Conservation (phyloP, 139 green algal genomes). For the Micromonas pusilla region DNA sequence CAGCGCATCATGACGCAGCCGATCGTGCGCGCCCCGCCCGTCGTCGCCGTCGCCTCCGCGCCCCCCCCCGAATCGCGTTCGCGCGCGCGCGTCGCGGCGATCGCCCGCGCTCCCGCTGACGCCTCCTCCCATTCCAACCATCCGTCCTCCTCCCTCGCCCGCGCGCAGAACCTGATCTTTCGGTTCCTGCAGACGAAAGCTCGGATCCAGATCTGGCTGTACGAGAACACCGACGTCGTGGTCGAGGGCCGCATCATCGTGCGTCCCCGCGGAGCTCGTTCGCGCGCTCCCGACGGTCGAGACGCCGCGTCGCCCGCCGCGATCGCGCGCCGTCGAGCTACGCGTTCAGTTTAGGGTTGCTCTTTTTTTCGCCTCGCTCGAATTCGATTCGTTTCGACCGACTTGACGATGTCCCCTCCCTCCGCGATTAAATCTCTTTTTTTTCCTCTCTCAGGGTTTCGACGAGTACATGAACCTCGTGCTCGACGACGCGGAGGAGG, state of each 20-base stretch:
- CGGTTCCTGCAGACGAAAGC: conserved; percentile 91
- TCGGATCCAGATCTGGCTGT: conserved; percentile 95
- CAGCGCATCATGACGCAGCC: conserved; percentile 84
- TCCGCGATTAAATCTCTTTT: not conserved
- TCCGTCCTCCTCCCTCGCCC: not conserved
- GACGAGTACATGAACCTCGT: conserved; percentile 99
- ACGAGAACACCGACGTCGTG: conserved; percentile 81
- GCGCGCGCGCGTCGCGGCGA: not conserved
- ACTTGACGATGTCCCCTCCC: not conserved
- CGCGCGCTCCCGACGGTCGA: not conserved
- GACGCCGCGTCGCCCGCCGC: too few relatives aligned
- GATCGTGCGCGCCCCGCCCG: conserved; percentile 48
- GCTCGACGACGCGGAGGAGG: conserved; percentile 94
- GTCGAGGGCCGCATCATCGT: conserved; percentile 96
- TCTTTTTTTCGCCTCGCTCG: not conserved
- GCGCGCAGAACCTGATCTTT: conserved; percentile 89
- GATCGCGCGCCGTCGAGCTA: too few relatives aligned
- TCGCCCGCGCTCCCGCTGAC: not conserved
- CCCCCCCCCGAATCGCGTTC: not conserved
- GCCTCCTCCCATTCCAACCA: not conserved
- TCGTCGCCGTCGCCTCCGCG: not conserved
- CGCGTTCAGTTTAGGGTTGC: too few relatives aligned
- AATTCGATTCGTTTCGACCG: not conserved
- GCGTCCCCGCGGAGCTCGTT: conserved; percentile 26
- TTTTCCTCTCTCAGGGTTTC: conserved; percentile 57